phyloP scores from a whole-genome alignment of 805 yeast species.

The Wickerhamiella hasegawae region DNA sequence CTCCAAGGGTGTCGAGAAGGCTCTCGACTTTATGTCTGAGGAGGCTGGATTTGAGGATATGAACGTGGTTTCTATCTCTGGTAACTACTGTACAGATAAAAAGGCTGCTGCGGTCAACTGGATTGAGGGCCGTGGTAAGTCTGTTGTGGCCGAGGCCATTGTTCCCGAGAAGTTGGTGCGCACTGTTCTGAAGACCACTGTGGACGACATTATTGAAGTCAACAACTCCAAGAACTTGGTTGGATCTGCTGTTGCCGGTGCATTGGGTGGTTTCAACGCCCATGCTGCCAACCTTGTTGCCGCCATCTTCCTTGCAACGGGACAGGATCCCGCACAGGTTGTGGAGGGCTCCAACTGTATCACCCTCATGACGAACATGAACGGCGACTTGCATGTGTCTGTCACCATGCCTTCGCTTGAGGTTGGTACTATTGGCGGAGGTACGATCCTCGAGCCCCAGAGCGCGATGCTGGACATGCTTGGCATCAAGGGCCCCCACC shows the following conservation, averaged over 20 bases:
- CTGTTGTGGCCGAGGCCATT: slow-evolving; percentile 90
- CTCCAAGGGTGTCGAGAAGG: slow-evolving; percentile 88
- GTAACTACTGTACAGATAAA: slow-evolving; percentile 95
- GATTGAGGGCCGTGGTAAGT: slow-evolving; percentile 98
- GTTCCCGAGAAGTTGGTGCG: slow-evolving; percentile 69
- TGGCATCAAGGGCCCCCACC: slow-evolving; percentile 93
- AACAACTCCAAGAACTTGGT: slow-evolving; percentile 79
- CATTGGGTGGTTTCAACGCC: slow-evolving; percentile 95
- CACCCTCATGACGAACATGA: slow-evolving; percentile 72
- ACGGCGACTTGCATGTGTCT: slow-evolving; percentile 73
- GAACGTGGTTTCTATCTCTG: slow-evolving; percentile 84
- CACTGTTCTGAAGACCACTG: slow-evolving; percentile 79
- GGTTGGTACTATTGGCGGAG: slow-evolving; percentile 99
- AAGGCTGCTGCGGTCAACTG: slow-evolving; percentile 97
- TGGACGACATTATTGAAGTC: slow-evolving; percentile 78
- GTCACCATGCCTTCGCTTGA: slow-evolving; percentile 99
- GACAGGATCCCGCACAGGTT: slow-evolving; percentile 99
- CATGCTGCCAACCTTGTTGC: slow-evolving; percentile 96
- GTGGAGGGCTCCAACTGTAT: slow-evolving; percentile 97
- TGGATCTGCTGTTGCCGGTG: slow-evolving; percentile 98
- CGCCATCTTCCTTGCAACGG: slow-evolving; percentile 85
- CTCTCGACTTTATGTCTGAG: slow-evolving; percentile 69
- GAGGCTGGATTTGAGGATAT: slow-evolving; percentile 89
- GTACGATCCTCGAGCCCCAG: slow-evolving; percentile 94
- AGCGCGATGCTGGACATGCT: slow-evolving; percentile 87